phyloP scores from a whole-genome alignment of 768 basidiomycete genomes.

The Hygrocybe coccinea region DNA sequence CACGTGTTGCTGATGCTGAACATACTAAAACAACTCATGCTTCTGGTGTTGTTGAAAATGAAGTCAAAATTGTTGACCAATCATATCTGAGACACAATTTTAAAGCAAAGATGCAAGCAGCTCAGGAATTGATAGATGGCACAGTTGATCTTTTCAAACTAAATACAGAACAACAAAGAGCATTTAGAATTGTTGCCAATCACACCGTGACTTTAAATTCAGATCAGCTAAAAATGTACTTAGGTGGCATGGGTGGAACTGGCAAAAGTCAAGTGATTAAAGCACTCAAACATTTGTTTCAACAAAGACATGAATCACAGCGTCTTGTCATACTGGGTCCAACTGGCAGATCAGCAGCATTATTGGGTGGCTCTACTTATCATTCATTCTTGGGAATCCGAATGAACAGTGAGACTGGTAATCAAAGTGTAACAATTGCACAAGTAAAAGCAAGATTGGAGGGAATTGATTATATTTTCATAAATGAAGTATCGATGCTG shows the following conservation, averaged over 20 bases:
- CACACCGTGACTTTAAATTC: conserved; percentile 11
- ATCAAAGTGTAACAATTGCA: background rate
- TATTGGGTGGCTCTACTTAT: conserved; percentile 33
- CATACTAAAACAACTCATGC: background rate
- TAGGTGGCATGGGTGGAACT: conserved; percentile 33
- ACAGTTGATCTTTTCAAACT: conserved; percentile 13
- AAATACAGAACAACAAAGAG: conserved; percentile 31
- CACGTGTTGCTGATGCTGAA: background rate
- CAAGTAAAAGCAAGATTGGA: conserved; percentile 10
- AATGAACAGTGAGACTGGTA: background rate
- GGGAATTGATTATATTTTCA: conserved; percentile 36
- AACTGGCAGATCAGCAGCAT: conserved; percentile 24
- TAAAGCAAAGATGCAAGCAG: background rate
- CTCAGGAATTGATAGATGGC: background rate
- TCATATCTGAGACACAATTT: conserved; percentile 9
- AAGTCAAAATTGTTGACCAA: conserved; percentile 6
- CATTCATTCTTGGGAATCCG: conserved; percentile 30
- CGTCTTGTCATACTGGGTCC: conserved; percentile 22
- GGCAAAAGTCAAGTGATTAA: conserved; percentile 31
- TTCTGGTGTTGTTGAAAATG: no score
- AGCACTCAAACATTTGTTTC: conserved; percentile 21
- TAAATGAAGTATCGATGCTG: conserved; percentile 45
- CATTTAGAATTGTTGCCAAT: conserved; percentile 28
- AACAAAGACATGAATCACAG: conserved; percentile 18
- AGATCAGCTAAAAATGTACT: conserved; percentile 29